These are phyloP conservation scores for Sonneratia caseolaris DNA, from an alignment of 345 rosid species.

Conservation along the genomic window DNA sequence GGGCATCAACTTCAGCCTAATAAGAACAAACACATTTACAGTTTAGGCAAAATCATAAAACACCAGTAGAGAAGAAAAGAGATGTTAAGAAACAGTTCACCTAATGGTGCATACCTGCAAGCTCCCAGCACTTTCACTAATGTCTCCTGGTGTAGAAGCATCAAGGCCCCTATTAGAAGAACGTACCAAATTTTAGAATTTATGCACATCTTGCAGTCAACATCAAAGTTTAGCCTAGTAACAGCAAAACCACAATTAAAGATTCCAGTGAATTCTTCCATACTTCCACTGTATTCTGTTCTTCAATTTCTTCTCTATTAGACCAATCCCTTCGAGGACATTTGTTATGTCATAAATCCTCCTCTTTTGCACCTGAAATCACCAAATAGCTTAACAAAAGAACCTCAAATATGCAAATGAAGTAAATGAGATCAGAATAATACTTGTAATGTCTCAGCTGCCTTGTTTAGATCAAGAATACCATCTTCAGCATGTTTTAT, in stretches of 20 bases:
- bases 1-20: conserved; percentile 80
- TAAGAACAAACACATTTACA: conserved; percentile 1
- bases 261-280: neutral
- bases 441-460: conserved; percentile 93
- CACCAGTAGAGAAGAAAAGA: conserved; percentile 7
- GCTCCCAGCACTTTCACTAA: conserved; percentile 54
- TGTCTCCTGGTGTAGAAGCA: conserved; percentile 75
- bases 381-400: conserved; percentile 5
- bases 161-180: conserved; percentile 67
- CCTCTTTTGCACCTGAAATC: conserved; percentile 87
- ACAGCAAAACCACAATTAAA: neutral
- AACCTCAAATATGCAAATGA: neutral
- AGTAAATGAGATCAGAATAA: conserved; percentile 7
- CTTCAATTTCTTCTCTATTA: conserved; percentile 91
- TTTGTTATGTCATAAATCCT: conserved; percentile 96
- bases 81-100: neutral
- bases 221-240: neutral
- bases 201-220: neutral
- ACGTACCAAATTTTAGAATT: conserved; percentile 5
- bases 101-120: conserved; percentile 52
- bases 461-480: conserved; percentile 86
- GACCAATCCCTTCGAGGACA: conserved; percentile 98
- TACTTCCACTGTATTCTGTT: conserved; percentile 99
- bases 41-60: neutral
- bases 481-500: conserved; percentile 97